These are phyloP conservation scores for Vishniacozyma victoriae DNA, from an alignment of 768 basidiomycete genomes.

Conservation along the genomic window DNA sequence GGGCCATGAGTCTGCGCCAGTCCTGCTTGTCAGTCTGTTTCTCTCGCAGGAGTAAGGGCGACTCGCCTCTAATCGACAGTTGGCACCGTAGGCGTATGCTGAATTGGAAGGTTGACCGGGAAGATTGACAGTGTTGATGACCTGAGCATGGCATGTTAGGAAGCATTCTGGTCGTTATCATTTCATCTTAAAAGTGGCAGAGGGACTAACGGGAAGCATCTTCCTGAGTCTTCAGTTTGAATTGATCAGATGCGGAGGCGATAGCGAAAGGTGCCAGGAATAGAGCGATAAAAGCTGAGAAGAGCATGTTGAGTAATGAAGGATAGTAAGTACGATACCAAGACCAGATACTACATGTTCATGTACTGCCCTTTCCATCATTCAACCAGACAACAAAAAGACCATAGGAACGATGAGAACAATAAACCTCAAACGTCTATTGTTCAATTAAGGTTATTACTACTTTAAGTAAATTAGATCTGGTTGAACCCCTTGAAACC, in stretches of 20 bases:
- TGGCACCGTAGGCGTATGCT: neutral
- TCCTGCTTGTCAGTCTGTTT: neutral
- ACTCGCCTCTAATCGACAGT: neutral
- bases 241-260: neutral
- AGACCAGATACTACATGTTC: no score
- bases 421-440: no score
- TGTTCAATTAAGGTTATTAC: no score
- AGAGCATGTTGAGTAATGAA: no score
- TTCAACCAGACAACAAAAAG: no score
- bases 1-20: conserved; percentile 7
- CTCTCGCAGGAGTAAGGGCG: neutral
- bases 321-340: no score
- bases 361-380: no score
- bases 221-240: neutral
- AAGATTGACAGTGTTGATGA: neutral
- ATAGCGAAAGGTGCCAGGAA: neutral
- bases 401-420: no score
- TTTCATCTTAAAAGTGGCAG: neutral
- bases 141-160: neutral
- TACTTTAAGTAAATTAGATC: no score
- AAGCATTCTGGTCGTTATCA: neutral
- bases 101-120: neutral
- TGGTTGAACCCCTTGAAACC: no score
- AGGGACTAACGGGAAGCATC: neutral
- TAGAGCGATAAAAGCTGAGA: no score